Base-by-base conservation (phyloP, 768 basidiomycete species). In the Russula compacta region DNA sequence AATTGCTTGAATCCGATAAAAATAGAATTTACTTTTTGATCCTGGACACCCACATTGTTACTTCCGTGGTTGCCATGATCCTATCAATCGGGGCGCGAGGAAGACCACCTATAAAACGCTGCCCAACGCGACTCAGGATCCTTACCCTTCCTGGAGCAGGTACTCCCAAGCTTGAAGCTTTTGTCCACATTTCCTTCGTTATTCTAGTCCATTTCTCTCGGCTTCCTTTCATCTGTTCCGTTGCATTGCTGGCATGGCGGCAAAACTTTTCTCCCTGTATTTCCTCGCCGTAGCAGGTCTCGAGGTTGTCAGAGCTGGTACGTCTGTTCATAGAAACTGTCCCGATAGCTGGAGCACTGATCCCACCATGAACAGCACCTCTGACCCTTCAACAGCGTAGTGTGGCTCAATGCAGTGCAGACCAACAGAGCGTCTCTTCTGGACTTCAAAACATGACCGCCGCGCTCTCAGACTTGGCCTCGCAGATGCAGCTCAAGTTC, bases 131-230 rank as follows among this genome's bases (percentile, higher is more conserved):
- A 47, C 38, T 7, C 17, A 17, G 10, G 11, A 24, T 24, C 52
- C 11, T 2, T 21, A 21, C 50, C 56, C 10, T 48, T 57, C 39
- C 32, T 46, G 33, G 57, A 40, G 61, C 61, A 53, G 61, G 61
- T 29, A 32, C 51, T 49, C 61, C 39, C 21, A 58, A 58, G 52
- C 61, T 61, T 52, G 60, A 61, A 55, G 60, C 50, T 49, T 53
- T 46, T 10, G 0, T 39, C 10, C 21, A 42, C 51, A 19, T 42
- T 43, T 33, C 17, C 24, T 50, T 54, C 24, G 6, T 39, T 43
- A 24, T 32, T 49, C 36, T 17, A 24, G 46, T 53, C 39, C 14
- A 15, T 21, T 53, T 17, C 14, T 19, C 38, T 50, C 54, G 9
- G 32, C 14, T 42, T 58, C 35, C 38, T 56, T 53, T 49, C 39